phyloP scores from a whole-genome alignment of 768 basidiomycete species.

The Agrocybe chaxingu region DNA sequence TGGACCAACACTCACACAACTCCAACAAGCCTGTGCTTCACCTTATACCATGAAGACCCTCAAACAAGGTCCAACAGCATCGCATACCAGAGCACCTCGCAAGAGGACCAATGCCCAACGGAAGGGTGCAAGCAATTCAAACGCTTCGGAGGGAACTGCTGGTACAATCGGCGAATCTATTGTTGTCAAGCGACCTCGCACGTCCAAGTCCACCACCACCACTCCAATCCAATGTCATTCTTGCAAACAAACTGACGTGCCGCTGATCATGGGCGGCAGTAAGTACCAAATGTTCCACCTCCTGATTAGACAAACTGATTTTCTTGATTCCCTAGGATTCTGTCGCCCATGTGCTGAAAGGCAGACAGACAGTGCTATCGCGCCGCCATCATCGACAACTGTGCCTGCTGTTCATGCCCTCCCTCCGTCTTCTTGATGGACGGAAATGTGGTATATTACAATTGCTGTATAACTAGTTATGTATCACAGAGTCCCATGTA shows the following conservation, averaged over 20 bases:
- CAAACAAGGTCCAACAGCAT: constrained; percentile 41
- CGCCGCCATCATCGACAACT: constrained; percentile 11
- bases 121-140: constrained; percentile 13
- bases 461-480: too few relatives aligned
- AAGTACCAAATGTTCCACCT: constrained; percentile 25
- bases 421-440: too few relatives aligned
- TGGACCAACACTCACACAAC: constrained; percentile 52
- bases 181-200: constrained; percentile 14
- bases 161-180: constrained; percentile 5
- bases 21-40: constrained; percentile 52
- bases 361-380: constrained; percentile 15
- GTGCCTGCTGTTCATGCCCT: not conserved
- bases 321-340: constrained; percentile 41
- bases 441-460: too few relatives aligned
- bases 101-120: constrained; percentile 25
- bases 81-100: constrained; percentile 22
- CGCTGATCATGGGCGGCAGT: constrained; percentile 76
- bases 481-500: too few relatives aligned
- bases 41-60: constrained; percentile 55
- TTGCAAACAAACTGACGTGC: constrained; percentile 68
- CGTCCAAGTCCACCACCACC: constrained; percentile 9
- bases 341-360: constrained; percentile 64
- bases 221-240: constrained; percentile 46
- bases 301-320: not conserved
- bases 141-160: not conserved